Evolutionary conservation across 192 early-diverging fungal genomes (phyloP), one percentile per base, ranked within the genome.

Genomic region (Coemansia erecta): DNA sequence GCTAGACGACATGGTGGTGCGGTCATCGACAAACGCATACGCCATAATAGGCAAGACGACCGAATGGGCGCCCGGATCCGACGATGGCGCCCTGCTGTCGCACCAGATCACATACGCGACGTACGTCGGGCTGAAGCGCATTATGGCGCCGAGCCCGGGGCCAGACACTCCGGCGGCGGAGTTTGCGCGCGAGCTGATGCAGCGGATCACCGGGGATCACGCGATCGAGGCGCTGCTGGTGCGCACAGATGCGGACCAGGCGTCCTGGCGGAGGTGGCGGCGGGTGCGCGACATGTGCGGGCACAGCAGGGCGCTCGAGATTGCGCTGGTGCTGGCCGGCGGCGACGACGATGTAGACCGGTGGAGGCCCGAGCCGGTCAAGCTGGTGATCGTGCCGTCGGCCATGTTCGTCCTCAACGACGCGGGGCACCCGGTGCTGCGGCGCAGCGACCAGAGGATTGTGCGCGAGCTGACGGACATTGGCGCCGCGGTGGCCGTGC

Each of bases 351-450:
- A 64, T 23, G 31, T 74, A 9, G 18, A 46, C 41, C 64, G 68
- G 33, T 99, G 97, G 97, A 66, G 85, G 13, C 89, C 94, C 2
- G 95, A 98, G 61, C 97, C 97, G 0, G 77, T 99, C 17, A 83
- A 85, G 56, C 67, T 82, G 1, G 76, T 97, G 4, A 82, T 93
- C 39, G 42, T 99, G 8, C 86, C 90, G 3, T 85, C 84, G 12
- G 39, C 68, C 15, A 63, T 90, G 31, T 99, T 99, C 59, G 57
- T 92, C 6, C 64, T 63, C 8, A 98, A 98, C 73, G 68, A 72
- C 33, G 88, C 87, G 54, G 92, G 92, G 2, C 95, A 85, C 61
- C 95, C 97, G 10, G 97, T 97, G 37, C 83, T 99, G 24, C 81
- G 81, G 24, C 91, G 91, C 61, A 50, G 54, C 0, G 85, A 93